phyloP scores from a whole-genome alignment of 225 moss, liverwort and hornwort species.

The Pseudisothecium myosuroides region DNA sequence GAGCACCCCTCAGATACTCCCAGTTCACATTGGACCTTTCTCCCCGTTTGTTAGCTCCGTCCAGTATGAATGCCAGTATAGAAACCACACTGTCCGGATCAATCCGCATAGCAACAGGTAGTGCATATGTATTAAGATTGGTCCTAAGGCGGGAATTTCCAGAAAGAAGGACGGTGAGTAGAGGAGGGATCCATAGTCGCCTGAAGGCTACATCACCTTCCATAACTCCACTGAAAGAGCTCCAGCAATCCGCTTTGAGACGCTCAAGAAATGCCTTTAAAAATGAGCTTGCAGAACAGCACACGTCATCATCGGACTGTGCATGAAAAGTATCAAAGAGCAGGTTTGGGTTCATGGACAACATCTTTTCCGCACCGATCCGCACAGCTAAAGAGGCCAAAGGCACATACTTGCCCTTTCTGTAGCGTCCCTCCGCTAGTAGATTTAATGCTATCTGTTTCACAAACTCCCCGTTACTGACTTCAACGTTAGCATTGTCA shows the following conservation, averaged over 20 bases:
- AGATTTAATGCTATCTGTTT: slow-evolving; percentile 69
- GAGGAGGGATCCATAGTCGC: slow-evolving; percentile 75
- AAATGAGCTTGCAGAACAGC: slow-evolving; percentile 90
- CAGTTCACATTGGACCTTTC: slow-evolving; percentile 36
- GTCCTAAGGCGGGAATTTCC: slow-evolving; percentile 67
- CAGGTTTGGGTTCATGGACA: slow-evolving; percentile 69
- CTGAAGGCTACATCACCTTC: slow-evolving; percentile 63
- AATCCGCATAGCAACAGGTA: slow-evolving; percentile 82
- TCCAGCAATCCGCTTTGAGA: slow-evolving; percentile 86
- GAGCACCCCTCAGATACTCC: slow-evolving; percentile 57
- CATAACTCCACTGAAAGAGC: slow-evolving; percentile 57
- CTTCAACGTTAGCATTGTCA: background rate
- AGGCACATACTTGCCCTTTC: slow-evolving; percentile 95
- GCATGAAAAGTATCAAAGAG: slow-evolving; percentile 81
- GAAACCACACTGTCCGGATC: slow-evolving; percentile 65
- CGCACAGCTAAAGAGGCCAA: slow-evolving; percentile 75
- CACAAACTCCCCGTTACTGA: slow-evolving; percentile 45
- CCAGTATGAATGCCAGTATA: slow-evolving; percentile 65
- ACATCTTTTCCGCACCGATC: slow-evolving; percentile 66
- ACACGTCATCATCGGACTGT: slow-evolving; percentile 94
- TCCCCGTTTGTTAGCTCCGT: slow-evolving; percentile 15
- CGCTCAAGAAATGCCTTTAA: slow-evolving; percentile 85
- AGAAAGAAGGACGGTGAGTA: slow-evolving; percentile 70
- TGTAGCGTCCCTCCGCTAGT: slow-evolving; percentile 83
- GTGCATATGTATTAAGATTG: slow-evolving; percentile 84